A percentile compares a stretch with the other conserved stretches of the same genome.
Conservation (phyloP, 768 basidiomycete species). For the Boletellus ananiceps region DNA sequence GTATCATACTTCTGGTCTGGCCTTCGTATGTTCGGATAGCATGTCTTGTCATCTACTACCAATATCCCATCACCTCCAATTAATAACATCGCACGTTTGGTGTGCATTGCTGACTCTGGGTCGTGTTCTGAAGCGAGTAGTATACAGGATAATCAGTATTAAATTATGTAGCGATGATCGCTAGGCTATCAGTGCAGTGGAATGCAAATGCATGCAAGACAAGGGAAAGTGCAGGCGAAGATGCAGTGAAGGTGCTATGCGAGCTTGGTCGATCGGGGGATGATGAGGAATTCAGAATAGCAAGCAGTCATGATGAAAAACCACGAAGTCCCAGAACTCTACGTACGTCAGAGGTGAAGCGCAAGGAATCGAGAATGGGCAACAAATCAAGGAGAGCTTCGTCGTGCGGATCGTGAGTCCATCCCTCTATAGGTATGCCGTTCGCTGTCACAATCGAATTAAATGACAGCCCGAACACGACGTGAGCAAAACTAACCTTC, state of each 20-base stretch:
- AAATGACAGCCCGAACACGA: not conserved
- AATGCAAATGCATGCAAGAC: conserved; percentile 27
- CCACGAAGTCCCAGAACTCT: conserved; percentile 77
- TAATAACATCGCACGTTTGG: conserved; percentile 26
- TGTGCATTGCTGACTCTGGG: conserved; percentile 20
- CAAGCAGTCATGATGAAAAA: conserved; percentile 35
- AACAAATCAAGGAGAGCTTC: conserved; percentile 94
- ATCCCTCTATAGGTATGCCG: conserved; percentile 98
- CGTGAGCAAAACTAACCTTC: conserved; percentile 58
- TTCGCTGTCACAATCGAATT: conserved; percentile 57
- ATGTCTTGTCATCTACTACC: conserved; percentile 29
- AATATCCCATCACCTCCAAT: conserved; percentile 30
- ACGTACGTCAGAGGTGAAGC: conserved; percentile 95
- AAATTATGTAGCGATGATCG: conserved; percentile 32
- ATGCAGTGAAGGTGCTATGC: conserved; percentile 26
- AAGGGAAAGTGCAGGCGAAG: conserved; percentile 15
- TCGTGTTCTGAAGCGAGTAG: conserved; percentile 25
- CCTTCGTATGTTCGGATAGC: conserved; percentile 9
- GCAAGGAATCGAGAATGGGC: conserved; percentile 90
- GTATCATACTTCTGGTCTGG: conserved; percentile 8
- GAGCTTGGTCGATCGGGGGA: conserved; percentile 11
- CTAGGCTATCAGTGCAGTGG: conserved; percentile 27
- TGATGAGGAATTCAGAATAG: conserved; percentile 3
- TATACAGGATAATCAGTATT: conserved; percentile 37
- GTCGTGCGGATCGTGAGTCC: conserved; percentile 96